Evolutionary conservation across 2,329 filamentous ascomycete species (phyloP), one percentile per base, ranked within the genome.

Genomic region (Colletotrichum tofieldiae): DNA sequence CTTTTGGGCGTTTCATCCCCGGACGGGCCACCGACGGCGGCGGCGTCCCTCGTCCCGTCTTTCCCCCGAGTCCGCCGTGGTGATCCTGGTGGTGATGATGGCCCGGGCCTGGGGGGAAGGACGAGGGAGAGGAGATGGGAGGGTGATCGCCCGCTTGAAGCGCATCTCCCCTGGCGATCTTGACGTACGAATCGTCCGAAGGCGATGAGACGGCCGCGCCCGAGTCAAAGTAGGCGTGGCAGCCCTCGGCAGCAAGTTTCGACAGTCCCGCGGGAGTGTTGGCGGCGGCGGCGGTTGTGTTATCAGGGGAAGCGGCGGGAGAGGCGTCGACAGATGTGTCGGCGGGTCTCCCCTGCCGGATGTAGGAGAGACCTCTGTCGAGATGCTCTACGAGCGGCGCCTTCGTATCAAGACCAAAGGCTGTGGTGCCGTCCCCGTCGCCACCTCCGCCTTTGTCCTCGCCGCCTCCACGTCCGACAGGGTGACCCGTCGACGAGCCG

Each of bases 341-440:
- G 45, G 64, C 47, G 32, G 41, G 63, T 60, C 60, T 39, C 62
- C 75, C 77, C 60, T 79, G 79, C 56, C 84, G 82, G 75, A 87
- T 83, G 76, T 85, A 85, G n/a, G 78, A 79, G 29, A 86, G 78
- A 9, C 84, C 84, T 61, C 83, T 81, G 67, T 86, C 84, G 41
- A 89, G 82, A 72, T 86, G 84, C 65, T 83, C 82, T n/a, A 88
- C 82, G 77, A 87, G 83, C 51, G 85, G 83, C 9, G 84, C 84
- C 74, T 85, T 86, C 20, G 82, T 78, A 39, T 84, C 83, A 74
- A 84, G 84, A 52, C 12, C 32, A 59, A 49, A 70, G 26, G 59
- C 41, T 54, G 47, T 43, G 59, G 65, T 58, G 18, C 35, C 51
- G 54, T 55, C 64, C 64, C 26, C 43, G 39, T 61, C 54, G 55